Evolutionary conservation across 2,329 filamentous ascomycete genomes (phyloP), one percentile per base, ranked within the genome.

Genomic region (Neocatenulostroma microsporum): DNA sequence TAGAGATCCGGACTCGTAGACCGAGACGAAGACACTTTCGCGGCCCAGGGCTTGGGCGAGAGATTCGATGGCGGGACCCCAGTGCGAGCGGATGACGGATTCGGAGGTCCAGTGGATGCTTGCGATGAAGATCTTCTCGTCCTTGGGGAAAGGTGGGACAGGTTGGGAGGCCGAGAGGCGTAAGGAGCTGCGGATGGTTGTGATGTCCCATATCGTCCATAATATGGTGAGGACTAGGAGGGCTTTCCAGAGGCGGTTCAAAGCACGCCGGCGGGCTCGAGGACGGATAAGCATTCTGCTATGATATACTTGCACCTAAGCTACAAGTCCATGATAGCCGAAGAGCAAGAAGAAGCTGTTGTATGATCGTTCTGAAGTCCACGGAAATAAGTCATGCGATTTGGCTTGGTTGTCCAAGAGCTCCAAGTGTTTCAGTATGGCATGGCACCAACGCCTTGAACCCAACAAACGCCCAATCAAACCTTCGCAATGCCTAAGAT

Each of bases 21-120:
- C 69, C 41, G 74, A 77, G 26, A 86, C 70, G 52, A 73, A 84
- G 2, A 84, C 73, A 52, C 84, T 83, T 3, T 75, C 66, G 0
- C 70, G 60, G 0, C 80, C 80, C 3, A 84, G 61, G 5, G 65
- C 62, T 30, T 69, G 62, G 4, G 73, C 68, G 14, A 85, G 61
- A 2, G 70, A 62, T 5, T 80, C 40, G 3, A 85, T 62, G 0
- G 76, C 76, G 5, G 67, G 58, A 44, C 70, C 77, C 80, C 81
- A 85, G 48, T 78, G 70, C 4, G 64, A 63, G 6, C 72, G 68
- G 2, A 85, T 65, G 17, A 83, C 63, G 2, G 56, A 54, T 41
- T 73, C 80, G 44, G 75, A 75, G 50, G 82, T 84, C 69, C 78
- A 83, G 51, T 82, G 78, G 53, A 80, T 75, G 42, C 74, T 75